Evolutionary conservation across 1,139 yeast species (phyloP), one percentile per base, ranked within the genome.

Genomic region (Yamadazyma spencermartinsiae): DNA sequence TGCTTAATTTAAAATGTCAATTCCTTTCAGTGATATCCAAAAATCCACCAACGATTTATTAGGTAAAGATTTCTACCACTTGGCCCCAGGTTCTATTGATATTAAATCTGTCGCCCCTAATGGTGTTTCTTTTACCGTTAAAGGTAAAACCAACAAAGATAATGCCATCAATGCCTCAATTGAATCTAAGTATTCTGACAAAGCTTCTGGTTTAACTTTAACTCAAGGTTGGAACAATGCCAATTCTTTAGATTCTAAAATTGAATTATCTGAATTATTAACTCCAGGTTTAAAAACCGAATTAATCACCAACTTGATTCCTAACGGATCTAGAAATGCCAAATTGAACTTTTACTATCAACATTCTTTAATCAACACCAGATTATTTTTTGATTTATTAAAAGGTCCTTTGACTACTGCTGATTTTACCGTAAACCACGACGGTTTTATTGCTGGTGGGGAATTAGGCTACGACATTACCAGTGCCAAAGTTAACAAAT

Each of bases 141-240:
- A 87, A 76, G 97, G 96, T 66, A 88, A 87, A 74, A 83, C 94
- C 56, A 78, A 82, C 61, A 81, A 81, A 71, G 86, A 82, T 60
- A 85, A 86, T 62, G 74, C 92, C 56, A 81, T 94, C 57, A 82
- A 90, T 50, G 96, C 96, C 55, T 81, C 86, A 60, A 74, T 92
- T 46, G 98, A 92, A 71, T 87, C 95, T 58, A 88, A 87, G 76
- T 87, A 85, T 77, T 73, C 86, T 49, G 98, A 94, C 80, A 89
- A 89, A 79, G 79, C 90, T 49, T 77, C 95, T 50, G 98, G 98
- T 50, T 76, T 92, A 62, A 82, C 97, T 52, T 74, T 92, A 61
- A 88, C 96, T 55, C 98, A 92, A 76, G 96, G 96, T 60, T 90
- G 98, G 97, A 84, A 89, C 75, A 87, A 95, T 56, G 85, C 95